Base-by-base conservation (phyloP, 352 stramenopile genomes). In the Phytophthora chlamydospora region DNA sequence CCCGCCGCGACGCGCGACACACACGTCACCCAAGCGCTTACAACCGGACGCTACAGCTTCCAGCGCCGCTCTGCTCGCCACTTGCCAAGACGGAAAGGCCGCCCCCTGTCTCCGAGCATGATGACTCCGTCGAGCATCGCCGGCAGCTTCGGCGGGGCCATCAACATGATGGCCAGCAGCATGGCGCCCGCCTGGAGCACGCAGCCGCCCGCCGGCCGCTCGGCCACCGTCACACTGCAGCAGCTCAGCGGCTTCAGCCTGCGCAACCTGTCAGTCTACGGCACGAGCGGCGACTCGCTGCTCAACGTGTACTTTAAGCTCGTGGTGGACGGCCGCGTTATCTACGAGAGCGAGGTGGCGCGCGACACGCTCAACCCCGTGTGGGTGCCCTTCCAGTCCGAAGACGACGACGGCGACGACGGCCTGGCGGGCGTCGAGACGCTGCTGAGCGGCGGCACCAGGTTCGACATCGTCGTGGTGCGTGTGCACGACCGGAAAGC, bases 231-330 rank as follows among this genome's bases (percentile, higher is more conserved):
- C 36, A 90, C 84, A 29, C 65, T 93, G 14, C 78, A 90, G 75
- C 84, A 93, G 63, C 78, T 93, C 50, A 84, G 68, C 17, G 75
- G 76, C 50, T 89, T 93, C 53, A 78, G 80, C 53, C 88, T 93
- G 84, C 84, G 84, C 59, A 93, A 91, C 62, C 46, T 93, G 27
- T 75, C 82, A n/a, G 62, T 87, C 16, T 55, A 74, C 13, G 80
- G 81, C 48, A 76, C 71, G 3, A 52, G 47, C 55, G 62, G 59
- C 32, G 78, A 80, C 51, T 51, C 41, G 24, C 71, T 93, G 45
- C 72, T 93, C 52, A 79, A 84, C 55, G 76, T 93, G 13, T 93
- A 89, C 67, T 93, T 91, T 54, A 88, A 85, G 60, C 64, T 90
- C 49, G 84, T 89, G 43, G 68, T 93, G 38, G 84, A 91, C 44